Percentiles rank a stretch among this genome's conserved stretches.
Conservation (phyloP, 345 rosid species). For the Boechera stricta region DNA sequence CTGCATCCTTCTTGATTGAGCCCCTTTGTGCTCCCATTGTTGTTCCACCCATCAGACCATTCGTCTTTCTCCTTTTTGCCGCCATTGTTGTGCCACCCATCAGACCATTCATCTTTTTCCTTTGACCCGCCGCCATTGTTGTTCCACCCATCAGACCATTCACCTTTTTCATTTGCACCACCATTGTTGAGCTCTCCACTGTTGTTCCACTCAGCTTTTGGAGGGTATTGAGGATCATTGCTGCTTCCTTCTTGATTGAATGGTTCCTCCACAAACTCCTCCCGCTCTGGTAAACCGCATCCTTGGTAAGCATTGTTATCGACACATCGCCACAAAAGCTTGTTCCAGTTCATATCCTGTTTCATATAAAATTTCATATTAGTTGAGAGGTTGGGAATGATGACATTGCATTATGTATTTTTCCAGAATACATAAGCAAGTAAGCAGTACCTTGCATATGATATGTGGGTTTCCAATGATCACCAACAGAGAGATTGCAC, state of each 20-base stretch:
- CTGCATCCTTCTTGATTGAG: conserved; percentile 34
- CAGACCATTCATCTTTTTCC: conserved; percentile 77
- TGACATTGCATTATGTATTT: neutral
- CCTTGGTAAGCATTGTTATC: conserved; percentile 80
- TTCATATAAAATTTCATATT: neutral
- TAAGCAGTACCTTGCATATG: conserved; percentile 63
- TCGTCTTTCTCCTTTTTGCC: neutral
- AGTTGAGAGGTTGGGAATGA: neutral
- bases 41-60: conserved; percentile 41
- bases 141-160: conserved; percentile 72
- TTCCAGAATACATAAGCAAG: conserved; percentile 3
- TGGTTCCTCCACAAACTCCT: conserved; percentile 46
- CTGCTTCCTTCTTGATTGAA: conserved; percentile 36
- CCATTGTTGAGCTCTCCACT: conserved; percentile 42
- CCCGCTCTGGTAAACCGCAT: conserved; percentile 72
- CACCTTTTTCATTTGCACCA: conserved; percentile 54
- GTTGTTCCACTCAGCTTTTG: conserved; percentile 47
- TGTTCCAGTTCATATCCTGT: conserved; percentile 78
- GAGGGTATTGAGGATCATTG: conserved; percentile 38
- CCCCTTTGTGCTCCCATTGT: conserved; percentile 28
- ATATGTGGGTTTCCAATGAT: conserved; percentile 88
- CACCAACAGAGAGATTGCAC: conserved; percentile 77
- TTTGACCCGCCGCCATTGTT: conserved; percentile 14
- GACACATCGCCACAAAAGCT: conserved; percentile 74
- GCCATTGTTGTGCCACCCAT: conserved; percentile 44